Evolutionary conservation across 306 rosid genomes (phyloP), one percentile per base, ranked within the genome.

Genomic region (Boehmeria nivea): DNA sequence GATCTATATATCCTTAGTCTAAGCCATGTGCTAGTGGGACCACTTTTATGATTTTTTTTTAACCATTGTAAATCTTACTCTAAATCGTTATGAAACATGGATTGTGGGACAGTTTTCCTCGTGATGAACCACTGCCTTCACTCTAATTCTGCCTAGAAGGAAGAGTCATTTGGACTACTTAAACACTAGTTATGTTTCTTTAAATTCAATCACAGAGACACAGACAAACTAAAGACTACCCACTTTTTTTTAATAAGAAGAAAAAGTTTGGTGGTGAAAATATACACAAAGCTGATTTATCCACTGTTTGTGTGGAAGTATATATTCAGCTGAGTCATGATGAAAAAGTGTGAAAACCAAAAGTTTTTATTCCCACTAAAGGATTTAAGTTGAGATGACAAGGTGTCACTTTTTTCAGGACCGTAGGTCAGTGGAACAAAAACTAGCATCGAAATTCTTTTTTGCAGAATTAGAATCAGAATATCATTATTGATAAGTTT

Each of bases 11-110:
- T 15, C 25, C 54, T 17, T 19, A 16, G 43, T 38, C 33, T 26
- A 23, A 25, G 59, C 52, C 72, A 67, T 58, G 72, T 42, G 72
- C 36, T 9, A 27, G 53, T 49, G 44, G 60, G 53, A 12, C 65
- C 72, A 67, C 53, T 43, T 40, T 15, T 3, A 17, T 15, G 16
- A 11, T 33, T 28, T 33, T 16, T 33, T 21, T 46, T 51, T 15
- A 53, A 33, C 43, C 59, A 53, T 15, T 14, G 38, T 26, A 24
- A 51, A 24, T 8, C 0, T 3, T 24, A 21, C 8, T 49, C 9
- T 12, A 18, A 51, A 12, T 23, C 19, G 53, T 17, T 17, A 13
- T 25, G n/a, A n/a, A n/a, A n/a, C n/a, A n/a, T n/a, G n/a, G n/a
- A n/a, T n/a, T n/a, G n/a, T n/a, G n/a, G n/a, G n/a, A n/a, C n/a